Base-by-base conservation (phyloP, 805 yeast genomes). In the Candida oleophila region DNA sequence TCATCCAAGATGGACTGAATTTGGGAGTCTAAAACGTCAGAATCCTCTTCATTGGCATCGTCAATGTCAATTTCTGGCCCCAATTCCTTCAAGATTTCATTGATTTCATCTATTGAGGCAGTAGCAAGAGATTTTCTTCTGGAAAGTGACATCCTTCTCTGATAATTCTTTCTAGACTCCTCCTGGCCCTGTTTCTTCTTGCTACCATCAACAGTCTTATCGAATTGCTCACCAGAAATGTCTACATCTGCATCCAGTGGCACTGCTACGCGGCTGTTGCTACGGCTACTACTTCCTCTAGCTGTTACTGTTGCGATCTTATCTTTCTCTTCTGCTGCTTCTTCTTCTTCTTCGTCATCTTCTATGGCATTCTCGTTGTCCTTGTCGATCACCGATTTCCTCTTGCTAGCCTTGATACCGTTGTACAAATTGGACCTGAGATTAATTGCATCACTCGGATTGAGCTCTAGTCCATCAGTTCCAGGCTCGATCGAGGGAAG, bases 401-500 rank as follows among this genome's bases (percentile, higher is more conserved):
- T 32, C 50, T 48, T 19, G 61, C 64, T n/a, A 56, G 49, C 32
- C 53, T 52, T 7, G 61, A 53, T 20, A 49, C 54, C 55, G 61
- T 57, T 57, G 52, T 77, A 78, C 8, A 81, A 65, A 15, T 77
- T 72, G 3, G 80, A 69, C 54, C 82, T 73, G 54, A 82, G 60
- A 44, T 80, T 78, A 34, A 81, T 74, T 2, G 85, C 87, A 59
- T 82, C 86, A 3, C 78, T 64, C n/a, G 86, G 86, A 51, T 80
- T 81, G 47, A 79, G 71, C 14, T 69, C 69, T 14, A 20, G 12
- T 22, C 42, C 42, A 8, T 39, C 42, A 3, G 15, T 9, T 33
- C 60, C 56, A 7, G 72, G 62, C 41, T 79, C 85, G 19, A 81
- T 71, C 2, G 82, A 80, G 4, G 99, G 99, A 36, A 94, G 69